Conservation (phyloP, 495 filamentous ascomycete genomes). For the Podospora fimiseda region DNA sequence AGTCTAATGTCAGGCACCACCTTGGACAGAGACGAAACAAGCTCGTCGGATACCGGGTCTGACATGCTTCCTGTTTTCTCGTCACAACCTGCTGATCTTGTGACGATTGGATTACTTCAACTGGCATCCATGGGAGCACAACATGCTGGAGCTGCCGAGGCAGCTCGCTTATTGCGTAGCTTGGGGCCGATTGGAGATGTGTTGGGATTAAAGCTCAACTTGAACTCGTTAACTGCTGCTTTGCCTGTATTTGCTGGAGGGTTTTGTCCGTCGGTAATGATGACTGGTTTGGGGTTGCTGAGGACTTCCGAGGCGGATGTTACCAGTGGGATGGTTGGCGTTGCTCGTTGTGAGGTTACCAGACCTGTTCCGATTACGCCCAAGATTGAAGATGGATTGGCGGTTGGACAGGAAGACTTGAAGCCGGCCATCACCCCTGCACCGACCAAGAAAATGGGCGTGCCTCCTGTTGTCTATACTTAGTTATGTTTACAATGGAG, state of each 20-base stretch:
- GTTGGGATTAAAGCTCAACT: neutral
- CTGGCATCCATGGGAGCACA: constrained; percentile 21
- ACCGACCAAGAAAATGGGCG: too few species aligned
- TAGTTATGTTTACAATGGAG: too few species aligned
- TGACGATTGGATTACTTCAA: constrained; percentile 24
- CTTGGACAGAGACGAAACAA: constrained; percentile 8
- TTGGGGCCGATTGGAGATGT: constrained; percentile 5
- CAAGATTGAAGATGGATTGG: neutral
- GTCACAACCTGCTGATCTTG: constrained; percentile 20
- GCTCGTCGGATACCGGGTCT: neutral
- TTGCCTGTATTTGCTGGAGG: constrained; percentile 7
- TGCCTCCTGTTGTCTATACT: too few species aligned
- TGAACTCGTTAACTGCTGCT: neutral
- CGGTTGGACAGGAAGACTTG: neutral
- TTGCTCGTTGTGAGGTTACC: neutral
- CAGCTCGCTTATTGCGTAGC: constrained; percentile 12
- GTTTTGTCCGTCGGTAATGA: constrained; percentile 2
- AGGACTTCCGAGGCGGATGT: neutral
- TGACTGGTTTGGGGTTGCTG: constrained; percentile 11
- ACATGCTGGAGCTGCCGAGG: constrained; percentile 18
- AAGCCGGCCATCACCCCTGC: too few species aligned
- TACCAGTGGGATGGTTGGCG: neutral
- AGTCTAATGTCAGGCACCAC: constrained; percentile 1
- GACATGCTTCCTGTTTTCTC: constrained; percentile 17
- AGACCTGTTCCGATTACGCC: neutral